Evolutionary conservation across 345 rosid species (phyloP).

Genomic region (Salix suchowensis): DNA sequence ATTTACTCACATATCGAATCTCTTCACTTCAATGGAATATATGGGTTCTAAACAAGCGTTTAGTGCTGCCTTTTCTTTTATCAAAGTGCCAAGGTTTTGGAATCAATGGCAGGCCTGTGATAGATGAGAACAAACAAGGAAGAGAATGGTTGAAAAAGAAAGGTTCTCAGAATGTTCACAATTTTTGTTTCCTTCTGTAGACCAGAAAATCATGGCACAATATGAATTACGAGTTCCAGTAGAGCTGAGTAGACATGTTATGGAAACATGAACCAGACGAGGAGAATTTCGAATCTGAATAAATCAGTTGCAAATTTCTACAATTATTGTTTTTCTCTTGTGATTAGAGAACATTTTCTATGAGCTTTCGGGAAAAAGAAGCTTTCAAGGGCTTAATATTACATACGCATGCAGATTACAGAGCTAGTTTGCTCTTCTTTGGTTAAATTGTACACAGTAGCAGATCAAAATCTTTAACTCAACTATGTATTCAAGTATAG

Average conservation of each 20-base stretch:
- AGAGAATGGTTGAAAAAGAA: neutral
- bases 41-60: neutral
- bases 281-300: neutral
- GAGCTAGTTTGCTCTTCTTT: neutral
- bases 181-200: too few species aligned
- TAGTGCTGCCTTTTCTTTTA: neutral
- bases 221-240: too few species aligned
- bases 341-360: neutral
- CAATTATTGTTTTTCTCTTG: neutral
- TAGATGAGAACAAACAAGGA: neutral
- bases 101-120: neutral
- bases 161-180: too few species aligned
- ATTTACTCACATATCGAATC: neutral
- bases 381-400: neutral
- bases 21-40: neutral
- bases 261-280: neutral
- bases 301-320: neutral
- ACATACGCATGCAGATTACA: neutral
- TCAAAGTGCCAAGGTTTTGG: neutral
- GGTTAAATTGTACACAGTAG: slow-evolving; percentile 10
- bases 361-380: neutral
- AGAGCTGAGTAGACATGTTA: too few species aligned
- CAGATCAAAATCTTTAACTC: slow-evolving; percentile 7
- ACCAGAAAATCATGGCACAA: too few species aligned
- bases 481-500: neutral